Base-by-base conservation (phyloP, 306 rosid genomes). In the Castanopsis chinensis region DNA sequence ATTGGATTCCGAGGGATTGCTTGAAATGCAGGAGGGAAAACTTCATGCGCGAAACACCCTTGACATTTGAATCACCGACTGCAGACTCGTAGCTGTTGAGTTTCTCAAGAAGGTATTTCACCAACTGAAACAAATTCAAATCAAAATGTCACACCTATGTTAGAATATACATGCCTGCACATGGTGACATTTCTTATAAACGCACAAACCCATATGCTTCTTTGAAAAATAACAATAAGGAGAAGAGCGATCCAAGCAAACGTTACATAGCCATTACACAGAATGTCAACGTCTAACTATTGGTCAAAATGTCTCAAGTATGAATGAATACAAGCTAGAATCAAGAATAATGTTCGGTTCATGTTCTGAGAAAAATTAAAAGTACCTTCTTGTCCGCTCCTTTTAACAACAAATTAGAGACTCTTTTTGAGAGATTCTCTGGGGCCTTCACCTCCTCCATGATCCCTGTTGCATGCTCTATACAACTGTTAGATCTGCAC, bases 391-490 rank as follows among this genome's bases (percentile, higher is more conserved):
- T 85, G 21, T 76, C 81, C 14, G 78, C 81, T 67, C 86, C 84
- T 69, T 78, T 74, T 72, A 88, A 35, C 10, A 83, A 76, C 32
- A 88, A 76, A 49, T 81, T 73, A 18, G 89, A 83, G 52, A 88
- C 78, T 64, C 77, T 84, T 65, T 88, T 79, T 15, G 91, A 88
- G 13, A 88, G 86, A 74, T 85, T 85, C 74, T 88, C 88, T 19
- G 88, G 86, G n/a, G 89, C 89, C 85, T 88, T 85, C 56, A 81
- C 77, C 85, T 79, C 91, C 79, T 88, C 91, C 82, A 88, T 81
- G 75, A 85, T 85, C 71, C 83, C 91, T 6, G 81, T 81, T 53
- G 91, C 91, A 79, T 88, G 89, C 83, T 88, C 91, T 57, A 88
- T 81, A 53, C 91, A 88, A 23, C 83, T 83, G 83, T 85, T 83